These are phyloP conservation scores for Acmispon strigosus DNA, from an alignment of 306 rosid genomes.

Conservation along the genomic window DNA sequence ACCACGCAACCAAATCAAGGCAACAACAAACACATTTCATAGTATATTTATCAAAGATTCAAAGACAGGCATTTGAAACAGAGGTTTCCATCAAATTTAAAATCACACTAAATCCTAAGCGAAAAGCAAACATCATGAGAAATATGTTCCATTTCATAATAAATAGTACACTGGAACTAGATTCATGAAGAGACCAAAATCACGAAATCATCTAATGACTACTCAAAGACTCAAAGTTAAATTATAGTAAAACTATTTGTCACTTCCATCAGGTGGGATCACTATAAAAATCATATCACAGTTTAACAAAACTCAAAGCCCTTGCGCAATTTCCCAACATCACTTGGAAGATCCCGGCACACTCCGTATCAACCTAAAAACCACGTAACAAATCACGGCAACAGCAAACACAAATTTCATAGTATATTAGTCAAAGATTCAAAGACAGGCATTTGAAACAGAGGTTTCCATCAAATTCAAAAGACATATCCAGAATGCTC, in stretches of 20 bases:
- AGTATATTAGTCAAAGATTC: background rate
- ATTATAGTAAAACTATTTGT: background rate
- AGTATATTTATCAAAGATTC: background rate
- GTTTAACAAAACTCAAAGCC: conserved; percentile 32
- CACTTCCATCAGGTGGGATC: conserved; percentile 29
- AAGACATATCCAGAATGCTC: no score
- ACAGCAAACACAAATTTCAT: background rate
- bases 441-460: background rate
- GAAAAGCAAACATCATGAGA: background rate
- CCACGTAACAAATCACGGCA: background rate
- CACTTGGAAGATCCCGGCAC: conserved; percentile 19
- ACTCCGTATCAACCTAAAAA: background rate
- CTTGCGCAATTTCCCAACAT: conserved; percentile 40
- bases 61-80: background rate
- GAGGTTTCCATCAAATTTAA: background rate
- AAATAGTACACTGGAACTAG: background rate
- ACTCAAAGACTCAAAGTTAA: background rate
- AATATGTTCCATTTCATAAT: background rate
- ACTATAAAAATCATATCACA: conserved; percentile 13
- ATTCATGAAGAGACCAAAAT: background rate
- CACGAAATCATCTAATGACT: background rate
- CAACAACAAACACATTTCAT: background rate
- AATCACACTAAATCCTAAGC: background rate
- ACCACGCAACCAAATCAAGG: background rate
- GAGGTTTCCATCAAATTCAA: background rate